Evolutionary conservation across 805 yeast species (phyloP).

Genomic region (Kodamaea jinghongensis): DNA sequence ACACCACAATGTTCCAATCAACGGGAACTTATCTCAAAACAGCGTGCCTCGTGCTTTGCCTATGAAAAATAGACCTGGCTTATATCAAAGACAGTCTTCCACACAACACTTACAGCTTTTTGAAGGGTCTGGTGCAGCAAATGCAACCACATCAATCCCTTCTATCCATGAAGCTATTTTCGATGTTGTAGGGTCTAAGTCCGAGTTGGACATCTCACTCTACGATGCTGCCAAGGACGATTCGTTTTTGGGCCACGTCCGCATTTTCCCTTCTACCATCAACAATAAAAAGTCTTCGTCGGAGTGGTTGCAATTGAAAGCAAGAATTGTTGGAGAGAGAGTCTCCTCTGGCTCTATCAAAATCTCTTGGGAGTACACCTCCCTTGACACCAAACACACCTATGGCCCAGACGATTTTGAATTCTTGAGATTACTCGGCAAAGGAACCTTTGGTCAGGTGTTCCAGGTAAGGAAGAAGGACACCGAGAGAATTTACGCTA

Average conservation of each 20-base stretch:
- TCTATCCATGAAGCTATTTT: slow-evolving; percentile 94
- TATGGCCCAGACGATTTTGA: slow-evolving; percentile 96
- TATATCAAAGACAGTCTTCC: slow-evolving; percentile 39
- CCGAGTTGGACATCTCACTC: slow-evolving; percentile 85
- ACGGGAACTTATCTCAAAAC: slow-evolving; percentile 14
- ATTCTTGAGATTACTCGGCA: slow-evolving; percentile 84
- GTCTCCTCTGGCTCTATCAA: slow-evolving; percentile 74
- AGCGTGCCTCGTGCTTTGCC: slow-evolving; percentile 14
- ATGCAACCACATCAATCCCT: slow-evolving; percentile 48
- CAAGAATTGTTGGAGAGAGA: slow-evolving; percentile 72
- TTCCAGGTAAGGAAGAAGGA: slow-evolving; percentile 93
- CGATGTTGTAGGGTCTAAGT: slow-evolving; percentile 81
- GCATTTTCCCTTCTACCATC: slow-evolving; percentile 60
- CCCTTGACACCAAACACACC: slow-evolving; percentile 64
- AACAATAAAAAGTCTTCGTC: slow-evolving; percentile 45
- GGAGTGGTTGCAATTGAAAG: slow-evolving; percentile 71
- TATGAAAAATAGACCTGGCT: slow-evolving; percentile 24
- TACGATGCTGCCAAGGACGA: slow-evolving; percentile 85
- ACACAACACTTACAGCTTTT: slow-evolving; percentile 32
- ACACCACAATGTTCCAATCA: slow-evolving; percentile 13
- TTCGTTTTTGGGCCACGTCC: slow-evolving; percentile 80
- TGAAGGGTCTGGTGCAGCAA: slow-evolving; percentile 12
- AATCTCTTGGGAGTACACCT: slow-evolving; percentile 67
- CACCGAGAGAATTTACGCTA: slow-evolving; percentile 88
- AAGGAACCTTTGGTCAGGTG: slow-evolving; percentile 97